phyloP scores from a whole-genome alignment of 2,329 filamentous ascomycete species.

The Chaetomium olivaceum region DNA sequence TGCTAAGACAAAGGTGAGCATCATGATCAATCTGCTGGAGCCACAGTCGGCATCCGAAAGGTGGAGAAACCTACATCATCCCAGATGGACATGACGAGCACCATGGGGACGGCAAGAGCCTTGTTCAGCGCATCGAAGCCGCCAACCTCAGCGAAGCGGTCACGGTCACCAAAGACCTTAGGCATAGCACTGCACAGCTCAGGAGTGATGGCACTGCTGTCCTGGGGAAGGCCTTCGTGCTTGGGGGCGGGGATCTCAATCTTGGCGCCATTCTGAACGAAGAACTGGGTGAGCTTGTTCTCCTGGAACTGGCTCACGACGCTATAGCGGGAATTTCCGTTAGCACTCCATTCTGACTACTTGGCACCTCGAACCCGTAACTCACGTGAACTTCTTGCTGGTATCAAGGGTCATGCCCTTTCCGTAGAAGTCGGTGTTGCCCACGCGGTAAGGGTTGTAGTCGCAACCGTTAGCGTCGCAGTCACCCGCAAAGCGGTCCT shows the following conservation, averaged over 20 bases:
- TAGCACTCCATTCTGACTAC: constrained; percentile 35
- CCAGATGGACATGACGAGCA: constrained; percentile 56
- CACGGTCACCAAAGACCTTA: constrained; percentile 57
- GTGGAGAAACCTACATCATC: constrained; percentile 57
- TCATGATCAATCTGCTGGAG: not conserved
- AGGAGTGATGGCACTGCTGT: constrained; percentile 54
- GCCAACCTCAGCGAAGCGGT: constrained; percentile 50
- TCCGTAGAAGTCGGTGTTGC: constrained; percentile 64
- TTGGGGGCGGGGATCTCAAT: constrained; percentile 53
- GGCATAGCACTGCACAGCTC: constrained; percentile 57
- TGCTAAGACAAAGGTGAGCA: constrained; percentile 39
- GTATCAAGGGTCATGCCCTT: constrained; percentile 59
- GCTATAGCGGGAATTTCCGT: not conserved
- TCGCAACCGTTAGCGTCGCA: constrained; percentile 72
- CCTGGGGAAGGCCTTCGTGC: constrained; percentile 41
- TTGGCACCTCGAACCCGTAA: constrained; percentile 47
- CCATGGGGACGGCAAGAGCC: constrained; percentile 46
- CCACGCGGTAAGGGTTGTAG: constrained; percentile 69
- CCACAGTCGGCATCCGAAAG: not conserved
- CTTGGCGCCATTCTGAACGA: constrained; percentile 58
- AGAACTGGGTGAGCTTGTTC: constrained; percentile 62
- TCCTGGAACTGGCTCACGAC: constrained; percentile 66
- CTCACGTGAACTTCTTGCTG: constrained; percentile 54
- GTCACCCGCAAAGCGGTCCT: constrained; percentile 58
- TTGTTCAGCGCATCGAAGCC: constrained; percentile 57